Conservation (phyloP, 139 green algal genomes). For the Closterium sp. region DNA sequence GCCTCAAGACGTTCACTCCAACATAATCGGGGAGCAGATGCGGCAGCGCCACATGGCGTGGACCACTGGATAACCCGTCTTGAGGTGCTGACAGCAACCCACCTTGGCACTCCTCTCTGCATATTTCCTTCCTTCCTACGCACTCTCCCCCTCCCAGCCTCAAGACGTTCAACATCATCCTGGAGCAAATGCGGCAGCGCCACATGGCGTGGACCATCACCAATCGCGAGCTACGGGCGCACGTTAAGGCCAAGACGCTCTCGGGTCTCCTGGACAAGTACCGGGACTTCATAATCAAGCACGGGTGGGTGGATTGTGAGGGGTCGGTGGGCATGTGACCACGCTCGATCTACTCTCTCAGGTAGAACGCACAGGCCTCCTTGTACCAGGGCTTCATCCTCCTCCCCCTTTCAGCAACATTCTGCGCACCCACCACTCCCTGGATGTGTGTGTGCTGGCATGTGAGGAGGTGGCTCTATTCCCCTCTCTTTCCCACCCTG, state of each 20-base stretch:
- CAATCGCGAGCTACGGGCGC: conserved; percentile 1
- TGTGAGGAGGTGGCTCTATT: neutral
- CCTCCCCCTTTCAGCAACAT: neutral
- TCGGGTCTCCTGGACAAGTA: neutral
- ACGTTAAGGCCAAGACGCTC: neutral
- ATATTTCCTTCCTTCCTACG: neutral
- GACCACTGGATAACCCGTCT: neutral
- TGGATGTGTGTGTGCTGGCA: neutral
- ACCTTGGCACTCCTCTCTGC: neutral
- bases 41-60: neutral
- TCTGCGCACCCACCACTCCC: neutral
- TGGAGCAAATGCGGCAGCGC: conserved; percentile 1
- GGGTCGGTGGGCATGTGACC: too few relatives aligned
- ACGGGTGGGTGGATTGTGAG: neutral
- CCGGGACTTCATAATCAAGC: neutral
- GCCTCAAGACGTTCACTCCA: conserved; percentile 5
- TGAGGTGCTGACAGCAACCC: too few relatives aligned
- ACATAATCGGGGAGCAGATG: neutral
- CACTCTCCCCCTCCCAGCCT: neutral
- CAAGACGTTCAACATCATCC: neutral
- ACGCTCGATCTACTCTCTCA: too few relatives aligned
- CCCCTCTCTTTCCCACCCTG: too few relatives aligned
- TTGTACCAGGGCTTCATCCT: too few relatives aligned
- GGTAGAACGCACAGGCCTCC: too few relatives aligned
- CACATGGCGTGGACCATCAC: neutral